Evolutionary conservation across 2,329 filamentous ascomycete genomes (phyloP).

Genomic region (Xylogone sp.): DNA sequence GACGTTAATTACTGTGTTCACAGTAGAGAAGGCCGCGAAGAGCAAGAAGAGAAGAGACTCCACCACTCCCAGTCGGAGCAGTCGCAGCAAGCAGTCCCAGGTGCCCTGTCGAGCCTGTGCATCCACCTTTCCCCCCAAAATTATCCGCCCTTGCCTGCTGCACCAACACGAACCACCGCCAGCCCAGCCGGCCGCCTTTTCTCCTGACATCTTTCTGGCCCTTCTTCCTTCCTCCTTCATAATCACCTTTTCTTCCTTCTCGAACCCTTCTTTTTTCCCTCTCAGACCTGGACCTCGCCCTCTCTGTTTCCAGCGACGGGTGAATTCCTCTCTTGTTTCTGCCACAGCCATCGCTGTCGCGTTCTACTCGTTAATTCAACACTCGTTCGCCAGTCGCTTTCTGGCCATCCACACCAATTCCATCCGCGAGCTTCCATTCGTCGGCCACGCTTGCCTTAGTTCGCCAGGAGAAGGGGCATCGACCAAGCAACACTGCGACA

Average conservation of each 20-base stretch:
- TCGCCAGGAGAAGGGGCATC: conserved; percentile 14
- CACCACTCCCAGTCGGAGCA: too few relatives aligned
- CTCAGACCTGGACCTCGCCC: too few relatives aligned
- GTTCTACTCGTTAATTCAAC: neutral
- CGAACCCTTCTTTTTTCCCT: neutral
- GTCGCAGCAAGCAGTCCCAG: too few relatives aligned
- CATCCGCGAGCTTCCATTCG: neutral
- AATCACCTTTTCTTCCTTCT: conserved; percentile 6
- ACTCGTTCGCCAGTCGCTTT: neutral
- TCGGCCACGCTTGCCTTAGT: conserved; percentile 8
- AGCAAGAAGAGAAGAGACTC: too few relatives aligned
- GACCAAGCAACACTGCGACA: conserved; percentile 19
- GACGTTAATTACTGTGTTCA: too few relatives aligned
- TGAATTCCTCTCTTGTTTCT: neutral
- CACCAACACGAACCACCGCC: neutral
- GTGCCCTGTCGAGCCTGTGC: too few relatives aligned
- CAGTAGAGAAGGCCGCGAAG: too few relatives aligned
- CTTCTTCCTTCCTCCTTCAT: conserved; percentile 6
- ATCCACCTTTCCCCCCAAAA: too few relatives aligned
- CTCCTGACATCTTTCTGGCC: conserved; percentile 8
- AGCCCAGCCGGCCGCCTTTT: neutral
- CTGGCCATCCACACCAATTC: neutral
- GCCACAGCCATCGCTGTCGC: neutral
- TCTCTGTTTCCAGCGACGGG: neutral
- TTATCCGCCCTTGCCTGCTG: neutral